These are phyloP conservation scores for Kondoa malvinella DNA, from an alignment of 768 basidiomycete species.

Conservation along the genomic window DNA sequence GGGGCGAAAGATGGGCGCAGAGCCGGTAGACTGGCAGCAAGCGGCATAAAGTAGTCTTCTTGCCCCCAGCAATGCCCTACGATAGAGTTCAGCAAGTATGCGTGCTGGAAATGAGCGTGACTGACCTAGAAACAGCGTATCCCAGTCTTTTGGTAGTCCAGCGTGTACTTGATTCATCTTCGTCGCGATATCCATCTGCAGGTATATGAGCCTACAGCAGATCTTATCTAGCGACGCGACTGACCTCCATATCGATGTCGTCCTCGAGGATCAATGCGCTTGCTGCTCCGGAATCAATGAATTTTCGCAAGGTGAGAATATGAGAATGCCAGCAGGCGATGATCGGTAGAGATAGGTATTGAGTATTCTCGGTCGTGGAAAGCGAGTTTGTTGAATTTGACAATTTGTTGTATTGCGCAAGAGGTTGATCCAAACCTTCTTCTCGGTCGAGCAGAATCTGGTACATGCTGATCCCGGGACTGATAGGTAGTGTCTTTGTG, in stretches of 20 bases:
- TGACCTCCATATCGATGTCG: background rate
- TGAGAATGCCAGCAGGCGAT: conserved; percentile 5
- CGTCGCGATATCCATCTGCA: background rate
- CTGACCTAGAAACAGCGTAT: background rate
- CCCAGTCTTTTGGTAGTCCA: background rate
- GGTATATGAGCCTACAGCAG: background rate
- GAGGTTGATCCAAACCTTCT: too few relatives aligned
- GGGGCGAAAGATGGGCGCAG: conserved; percentile 2
- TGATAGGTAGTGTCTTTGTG: background rate
- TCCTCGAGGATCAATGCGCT: background rate
- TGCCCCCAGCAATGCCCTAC: background rate
- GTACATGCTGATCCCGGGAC: background rate
- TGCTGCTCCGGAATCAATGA: background rate
- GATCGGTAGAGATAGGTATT: background rate
- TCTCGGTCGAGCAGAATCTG: too few relatives aligned
- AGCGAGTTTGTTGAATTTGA: background rate
- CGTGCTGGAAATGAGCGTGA: background rate
- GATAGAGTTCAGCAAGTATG: background rate
- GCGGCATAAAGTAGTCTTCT: conserved; percentile 2
- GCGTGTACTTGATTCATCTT: background rate
- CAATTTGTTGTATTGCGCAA: background rate
- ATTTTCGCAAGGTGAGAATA: background rate
- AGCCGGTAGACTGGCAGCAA: background rate
- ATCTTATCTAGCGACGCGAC: background rate
- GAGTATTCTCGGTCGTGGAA: background rate